phyloP scores from a whole-genome alignment of 768 basidiomycete species.

The Trametes cinnabarina region DNA sequence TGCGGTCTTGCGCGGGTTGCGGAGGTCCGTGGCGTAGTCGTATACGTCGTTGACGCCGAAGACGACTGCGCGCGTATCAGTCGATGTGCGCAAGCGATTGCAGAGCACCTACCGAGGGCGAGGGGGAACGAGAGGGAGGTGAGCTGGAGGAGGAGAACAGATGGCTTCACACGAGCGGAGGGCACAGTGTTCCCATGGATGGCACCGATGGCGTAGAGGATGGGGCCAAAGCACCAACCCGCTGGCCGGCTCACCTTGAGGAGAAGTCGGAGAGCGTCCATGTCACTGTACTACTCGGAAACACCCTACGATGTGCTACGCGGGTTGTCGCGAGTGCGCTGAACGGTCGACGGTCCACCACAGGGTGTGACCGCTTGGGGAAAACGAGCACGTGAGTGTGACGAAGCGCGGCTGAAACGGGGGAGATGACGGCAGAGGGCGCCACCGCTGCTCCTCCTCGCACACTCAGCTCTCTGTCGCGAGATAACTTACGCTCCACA shows the following conservation, averaged over 20 bases:
- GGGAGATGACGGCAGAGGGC: slow-evolving; percentile 12
- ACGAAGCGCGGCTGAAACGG: slow-evolving; percentile 7
- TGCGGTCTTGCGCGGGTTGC: slow-evolving; percentile 8
- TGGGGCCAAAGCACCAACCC: slow-evolving; percentile 13
- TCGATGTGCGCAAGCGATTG: background rate
- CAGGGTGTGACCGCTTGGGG: background rate
- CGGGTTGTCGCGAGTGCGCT: too few relatives aligned
- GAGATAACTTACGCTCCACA: too few relatives aligned
- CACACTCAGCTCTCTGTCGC: too few relatives aligned
- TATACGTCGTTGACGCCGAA: slow-evolving; percentile 16
- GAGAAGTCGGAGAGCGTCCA: background rate
- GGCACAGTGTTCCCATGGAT: background rate
- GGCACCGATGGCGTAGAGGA: slow-evolving; percentile 7
- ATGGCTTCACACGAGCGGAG: background rate
- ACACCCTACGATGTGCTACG: too few relatives aligned
- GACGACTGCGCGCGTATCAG: background rate
- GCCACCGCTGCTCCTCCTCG: slow-evolving; percentile 10
- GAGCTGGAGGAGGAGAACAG: background rate
- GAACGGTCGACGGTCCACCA: too few relatives aligned
- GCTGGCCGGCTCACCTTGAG: background rate
- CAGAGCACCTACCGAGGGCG: background rate
- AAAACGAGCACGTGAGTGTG: slow-evolving; percentile 5
- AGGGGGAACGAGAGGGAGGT: slow-evolving; percentile 8
- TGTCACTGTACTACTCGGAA: too few relatives aligned
- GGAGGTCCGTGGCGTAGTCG: slow-evolving; percentile 10